These are phyloP conservation scores for Penicillium sp. DNA, from an alignment of 2,329 filamentous ascomycete species.

Conservation along the genomic window DNA sequence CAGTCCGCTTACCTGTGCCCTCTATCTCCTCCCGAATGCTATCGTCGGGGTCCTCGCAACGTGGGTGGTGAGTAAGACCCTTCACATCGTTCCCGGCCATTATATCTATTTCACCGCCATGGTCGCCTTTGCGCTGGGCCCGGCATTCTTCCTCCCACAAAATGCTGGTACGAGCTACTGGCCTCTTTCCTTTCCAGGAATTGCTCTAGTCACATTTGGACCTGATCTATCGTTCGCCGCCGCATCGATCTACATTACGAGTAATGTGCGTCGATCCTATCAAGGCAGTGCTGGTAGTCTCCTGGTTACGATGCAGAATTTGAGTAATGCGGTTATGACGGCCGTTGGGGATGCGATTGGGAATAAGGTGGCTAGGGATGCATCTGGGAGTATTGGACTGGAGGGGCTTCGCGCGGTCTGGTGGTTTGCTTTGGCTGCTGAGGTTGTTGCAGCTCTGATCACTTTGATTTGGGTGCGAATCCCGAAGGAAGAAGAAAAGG, in stretches of 20 bases:
- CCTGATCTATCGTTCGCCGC: conserved; percentile 49
- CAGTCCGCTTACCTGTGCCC: conserved; percentile 38
- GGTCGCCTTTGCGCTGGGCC: conserved; percentile 33
- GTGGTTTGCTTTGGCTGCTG: conserved; percentile 39
- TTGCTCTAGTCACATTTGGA: conserved; percentile 46
- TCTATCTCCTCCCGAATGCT: conserved; percentile 46
- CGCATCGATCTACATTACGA: conserved; percentile 48
- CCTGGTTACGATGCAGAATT: conserved; percentile 47
- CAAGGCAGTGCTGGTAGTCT: conserved; percentile 47
- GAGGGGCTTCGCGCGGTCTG: conserved; percentile 38
- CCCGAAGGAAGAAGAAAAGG: conserved; percentile 36
- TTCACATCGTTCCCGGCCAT: conserved; percentile 44
- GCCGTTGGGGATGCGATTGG: conserved; percentile 34
- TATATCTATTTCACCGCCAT: conserved; percentile 45
- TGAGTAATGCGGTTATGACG: conserved; percentile 41
- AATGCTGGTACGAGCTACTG: conserved; percentile 42
- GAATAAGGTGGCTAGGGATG: conserved; percentile 12
- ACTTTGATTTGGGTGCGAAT: conserved; percentile 40
- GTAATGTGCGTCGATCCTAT: conserved; percentile 44
- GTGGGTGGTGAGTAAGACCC: conserved; percentile 43
- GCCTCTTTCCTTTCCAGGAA: conserved; percentile 44
- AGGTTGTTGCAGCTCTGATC: conserved; percentile 30
- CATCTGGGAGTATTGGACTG: conserved; percentile 21
- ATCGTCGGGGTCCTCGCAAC: conserved; percentile 44
- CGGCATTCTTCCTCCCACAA: conserved; percentile 39